Conservation (phyloP, 805 yeast genomes). For the Myxozyma lipomycoides region DNA sequence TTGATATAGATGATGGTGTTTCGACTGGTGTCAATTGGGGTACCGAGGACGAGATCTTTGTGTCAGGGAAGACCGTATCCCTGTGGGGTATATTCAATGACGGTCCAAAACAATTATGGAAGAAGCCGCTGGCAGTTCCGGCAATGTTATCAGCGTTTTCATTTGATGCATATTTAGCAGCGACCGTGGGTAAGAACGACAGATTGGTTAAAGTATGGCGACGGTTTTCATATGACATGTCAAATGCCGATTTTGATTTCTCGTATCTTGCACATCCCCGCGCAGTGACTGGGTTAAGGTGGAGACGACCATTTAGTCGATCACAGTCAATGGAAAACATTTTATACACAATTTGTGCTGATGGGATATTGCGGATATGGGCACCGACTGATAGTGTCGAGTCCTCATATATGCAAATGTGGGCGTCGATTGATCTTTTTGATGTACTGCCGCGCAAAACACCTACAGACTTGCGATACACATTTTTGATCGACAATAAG, state of each 20-base stretch:
- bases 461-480: constrained; percentile 17
- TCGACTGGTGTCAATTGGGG: constrained; percentile 26
- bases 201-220: constrained; percentile 73
- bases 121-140: constrained; percentile 52
- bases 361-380: constrained; percentile 62
- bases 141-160: constrained; percentile 57
- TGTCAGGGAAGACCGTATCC: constrained; percentile 26
- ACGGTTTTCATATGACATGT: constrained; percentile 62
- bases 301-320: constrained; percentile 47
- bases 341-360: constrained; percentile 62
- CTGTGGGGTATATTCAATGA: constrained; percentile 22
- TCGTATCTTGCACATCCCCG: constrained; percentile 63
- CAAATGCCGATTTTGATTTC: constrained; percentile 58
- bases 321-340: constrained; percentile 46
- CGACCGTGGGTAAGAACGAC: constrained; percentile 61
- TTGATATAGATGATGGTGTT: constrained; percentile 25
- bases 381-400: constrained; percentile 33
- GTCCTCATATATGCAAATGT: constrained; percentile 40
- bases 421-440: constrained; percentile 48
- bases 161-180: constrained; percentile 63
- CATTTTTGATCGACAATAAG: constrained; percentile 27
- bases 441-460: constrained; percentile 24
- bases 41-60: constrained; percentile 19
- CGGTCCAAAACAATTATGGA: constrained; percentile 21
- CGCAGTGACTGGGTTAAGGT: constrained; percentile 53